phyloP scores from a whole-genome alignment of 2,329 filamentous ascomycete genomes.

The Sclerotinia trifoliorum region DNA sequence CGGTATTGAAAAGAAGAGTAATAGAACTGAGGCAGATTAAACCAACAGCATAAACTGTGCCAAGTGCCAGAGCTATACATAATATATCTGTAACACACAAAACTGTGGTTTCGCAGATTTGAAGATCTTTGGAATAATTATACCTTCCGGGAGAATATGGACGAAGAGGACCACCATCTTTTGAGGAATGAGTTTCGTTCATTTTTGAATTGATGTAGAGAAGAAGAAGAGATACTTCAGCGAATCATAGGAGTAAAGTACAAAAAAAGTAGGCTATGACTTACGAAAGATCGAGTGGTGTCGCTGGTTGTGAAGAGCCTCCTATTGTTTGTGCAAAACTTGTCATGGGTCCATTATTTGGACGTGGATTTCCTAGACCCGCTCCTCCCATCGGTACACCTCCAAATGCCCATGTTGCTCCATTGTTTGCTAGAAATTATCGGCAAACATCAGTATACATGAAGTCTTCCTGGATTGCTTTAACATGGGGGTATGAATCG shows the following conservation, averaged over 20 bases:
- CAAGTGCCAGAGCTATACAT: not conserved
- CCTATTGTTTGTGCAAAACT: slow-evolving; percentile 66
- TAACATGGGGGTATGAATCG: slow-evolving; percentile 31
- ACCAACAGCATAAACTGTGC: not conserved
- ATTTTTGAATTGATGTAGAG: slow-evolving; percentile 9
- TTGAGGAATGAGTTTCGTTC: not conserved
- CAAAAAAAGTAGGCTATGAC: slow-evolving; percentile 43
- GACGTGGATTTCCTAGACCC: slow-evolving; percentile 52
- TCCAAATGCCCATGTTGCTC: slow-evolving; percentile 60
- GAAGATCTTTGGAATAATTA: not conserved
- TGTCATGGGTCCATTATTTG: slow-evolving; percentile 56
- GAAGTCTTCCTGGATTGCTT: slow-evolving; percentile 3
- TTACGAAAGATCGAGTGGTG: slow-evolving; percentile 64
- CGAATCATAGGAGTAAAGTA: slow-evolving; percentile 24
- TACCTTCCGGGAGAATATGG: slow-evolving; percentile 19
- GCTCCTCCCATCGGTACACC: slow-evolving; percentile 59
- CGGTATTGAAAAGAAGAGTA: not conserved
- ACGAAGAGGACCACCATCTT: not conserved
- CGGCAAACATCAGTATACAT: slow-evolving; percentile 31
- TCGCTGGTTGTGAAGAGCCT: slow-evolving; percentile 59
- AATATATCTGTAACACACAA: not conserved
- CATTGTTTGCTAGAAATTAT: slow-evolving; percentile 40
- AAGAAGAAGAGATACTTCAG: not conserved
- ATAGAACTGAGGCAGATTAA: not conserved
- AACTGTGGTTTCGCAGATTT: not conserved